Conservation (phyloP, 2,329 filamentous ascomycete species). For the Graphiopsis chlorocephala region DNA sequence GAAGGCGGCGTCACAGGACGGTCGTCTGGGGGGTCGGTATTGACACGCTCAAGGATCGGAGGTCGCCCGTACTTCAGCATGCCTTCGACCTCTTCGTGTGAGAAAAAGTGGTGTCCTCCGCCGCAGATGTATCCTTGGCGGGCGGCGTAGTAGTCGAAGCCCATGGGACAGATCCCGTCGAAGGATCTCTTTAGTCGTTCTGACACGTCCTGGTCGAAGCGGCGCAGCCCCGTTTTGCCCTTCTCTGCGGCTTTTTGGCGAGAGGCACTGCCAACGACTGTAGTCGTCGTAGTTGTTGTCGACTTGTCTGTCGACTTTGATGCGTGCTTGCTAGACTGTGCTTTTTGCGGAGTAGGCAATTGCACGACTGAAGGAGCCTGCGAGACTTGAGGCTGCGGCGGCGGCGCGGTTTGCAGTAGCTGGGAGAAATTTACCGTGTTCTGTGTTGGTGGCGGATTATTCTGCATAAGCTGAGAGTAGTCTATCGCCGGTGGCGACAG, state of each 20-base stretch:
- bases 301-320: not conserved
- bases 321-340: not conserved
- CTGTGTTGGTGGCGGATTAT: not conserved
- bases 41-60: not conserved
- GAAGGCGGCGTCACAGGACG: not conserved
- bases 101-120: not conserved
- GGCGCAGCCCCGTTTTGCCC: not conserved
- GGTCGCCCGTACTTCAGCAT: not conserved
- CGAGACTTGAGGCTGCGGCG: not conserved
- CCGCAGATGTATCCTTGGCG: constrained; percentile 15
- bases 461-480: not conserved
- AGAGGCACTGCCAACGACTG: not conserved
- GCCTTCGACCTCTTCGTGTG: constrained; percentile 4
- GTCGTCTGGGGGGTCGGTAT: not conserved
- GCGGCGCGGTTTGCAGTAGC: not conserved
- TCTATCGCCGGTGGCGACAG: not conserved
- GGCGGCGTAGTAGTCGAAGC: not conserved
- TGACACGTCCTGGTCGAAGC: not conserved
- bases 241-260: not conserved
- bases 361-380: not conserved
- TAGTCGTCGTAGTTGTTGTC: not conserved
- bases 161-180: constrained; percentile 7
- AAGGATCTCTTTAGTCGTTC: not conserved
- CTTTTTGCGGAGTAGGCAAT: not conserved
- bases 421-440: not conserved